Base-by-base conservation (phyloP, 495 filamentous ascomycete genomes). In the Aspergillus baeticus region DNA sequence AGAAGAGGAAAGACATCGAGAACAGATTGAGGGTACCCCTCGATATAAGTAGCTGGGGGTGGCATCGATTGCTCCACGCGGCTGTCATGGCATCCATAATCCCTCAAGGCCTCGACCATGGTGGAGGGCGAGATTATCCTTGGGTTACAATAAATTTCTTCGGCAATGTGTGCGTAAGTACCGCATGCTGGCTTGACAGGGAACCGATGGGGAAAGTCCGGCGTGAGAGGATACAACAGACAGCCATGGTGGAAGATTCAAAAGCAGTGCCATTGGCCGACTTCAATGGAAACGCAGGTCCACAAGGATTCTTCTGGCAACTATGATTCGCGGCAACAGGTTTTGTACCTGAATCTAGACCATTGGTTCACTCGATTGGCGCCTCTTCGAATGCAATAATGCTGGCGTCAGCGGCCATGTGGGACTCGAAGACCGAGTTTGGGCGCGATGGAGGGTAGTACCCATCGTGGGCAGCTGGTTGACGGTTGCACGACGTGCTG, bases 241-340 rank as follows among this genome's bases (percentile, higher is more conserved):
- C 42, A 10, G 34, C 34, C 36, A n/a, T 18, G 45, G n/a, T 20
- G 6, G 29, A 14, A 3, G 14, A 39, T 39, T 18, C 20, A 38
- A 31, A 51, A 51, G 48, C 48, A 51, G 34, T 26, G 18, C 35
- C 22, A 51, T 51, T 51, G 48, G 48, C 17, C 22, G 23, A 15
- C 15, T 26, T 17, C 2, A 7, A 15, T 20, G 2, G 15, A n/a
- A 39, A 6, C 22, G 33, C 35, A 6, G 34, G 3, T 31, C 48
- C 48, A 39, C 46, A 34, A n/a, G 31, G 4, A 26, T 13, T 17
- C 6, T 29, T 14, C 1, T 4, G 10, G 4, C 14, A 3, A 20
- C 3, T 29, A 20, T 51, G 2, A 51, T 51, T 51, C 18, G 48
- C 23, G 35, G 48, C 20, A 13, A 1, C 29, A 35, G 8, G 17